A percentile compares a stretch with the other conserved stretches of the same genome.
These are phyloP conservation scores for Thinopyrum obtusiflorum DNA, from an alignment of 202 grass and related monocot species.

Conservation along the genomic window DNA sequence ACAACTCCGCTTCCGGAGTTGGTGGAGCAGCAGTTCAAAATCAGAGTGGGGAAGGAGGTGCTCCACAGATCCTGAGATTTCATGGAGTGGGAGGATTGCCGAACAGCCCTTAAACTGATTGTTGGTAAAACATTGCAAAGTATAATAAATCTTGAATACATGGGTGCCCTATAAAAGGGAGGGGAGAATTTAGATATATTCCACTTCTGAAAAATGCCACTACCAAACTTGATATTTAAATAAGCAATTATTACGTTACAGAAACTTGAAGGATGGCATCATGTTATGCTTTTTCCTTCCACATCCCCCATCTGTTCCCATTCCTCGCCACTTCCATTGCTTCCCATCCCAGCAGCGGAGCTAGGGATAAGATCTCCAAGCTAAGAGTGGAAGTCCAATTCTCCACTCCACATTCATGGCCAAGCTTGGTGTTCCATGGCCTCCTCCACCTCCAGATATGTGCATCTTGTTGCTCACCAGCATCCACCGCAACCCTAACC, in stretches of 20 bases:
- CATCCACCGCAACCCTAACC: background rate
- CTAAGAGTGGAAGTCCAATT: background rate
- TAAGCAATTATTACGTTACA: background rate
- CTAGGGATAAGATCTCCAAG: background rate
- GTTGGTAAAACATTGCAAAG: background rate
- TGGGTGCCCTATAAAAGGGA: background rate
- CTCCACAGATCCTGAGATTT: no score
- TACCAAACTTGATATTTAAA: background rate
- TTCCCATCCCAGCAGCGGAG: background rate
- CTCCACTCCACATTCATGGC: background rate
- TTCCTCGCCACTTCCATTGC: background rate
- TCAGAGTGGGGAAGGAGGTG: no score
- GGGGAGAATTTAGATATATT: background rate
- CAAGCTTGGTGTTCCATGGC: background rate
- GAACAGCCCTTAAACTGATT: background rate
- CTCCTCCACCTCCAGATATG: background rate
- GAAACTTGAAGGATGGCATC: background rate
- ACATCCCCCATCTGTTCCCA: background rate
- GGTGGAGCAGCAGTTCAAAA: no score
- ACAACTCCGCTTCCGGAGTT: no score
- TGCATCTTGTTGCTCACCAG: background rate
- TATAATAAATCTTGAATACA: background rate
- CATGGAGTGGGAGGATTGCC: no score
- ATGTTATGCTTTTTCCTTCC: background rate
- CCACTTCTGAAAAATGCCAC: background rate